Percentiles rank a stretch among this genome's conserved stretches.
Conservation (phyloP, 306 rosid species). For the Sicyos edulis region DNA sequence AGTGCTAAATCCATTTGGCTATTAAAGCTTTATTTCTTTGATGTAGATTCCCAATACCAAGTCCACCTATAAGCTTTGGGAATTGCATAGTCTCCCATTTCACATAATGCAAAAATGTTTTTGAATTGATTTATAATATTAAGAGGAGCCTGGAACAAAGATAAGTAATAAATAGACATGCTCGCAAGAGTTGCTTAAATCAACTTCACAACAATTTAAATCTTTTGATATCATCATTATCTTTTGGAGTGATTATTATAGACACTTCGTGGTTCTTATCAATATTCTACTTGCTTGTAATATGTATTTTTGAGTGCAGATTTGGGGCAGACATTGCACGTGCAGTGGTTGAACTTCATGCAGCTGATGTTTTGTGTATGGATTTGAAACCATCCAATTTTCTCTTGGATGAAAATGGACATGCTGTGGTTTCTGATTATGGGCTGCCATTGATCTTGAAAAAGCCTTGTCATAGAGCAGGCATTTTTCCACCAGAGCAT, state of each 20-base stretch:
- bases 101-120: too few relatives aligned
- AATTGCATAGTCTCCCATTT: too few relatives aligned
- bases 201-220: neutral
- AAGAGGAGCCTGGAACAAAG: too few relatives aligned
- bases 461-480: constrained; percentile 91
- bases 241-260: neutral
- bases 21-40: too few relatives aligned
- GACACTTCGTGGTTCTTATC: neutral
- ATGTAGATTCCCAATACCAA: too few relatives aligned
- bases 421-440: constrained; percentile 89
- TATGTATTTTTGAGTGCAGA: constrained; percentile 39
- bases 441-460: constrained; percentile 92
- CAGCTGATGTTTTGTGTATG: constrained; percentile 97
- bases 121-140: too few relatives aligned
- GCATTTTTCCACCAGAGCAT: constrained; percentile 47
- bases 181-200: too few relatives aligned
- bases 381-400: constrained; percentile 95
- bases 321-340: constrained; percentile 96
- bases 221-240: neutral
- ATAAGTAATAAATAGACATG: too few relatives aligned
- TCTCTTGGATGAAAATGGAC: constrained; percentile 85
- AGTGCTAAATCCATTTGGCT: too few relatives aligned
- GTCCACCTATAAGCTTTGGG: too few relatives aligned
- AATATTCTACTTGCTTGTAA: constrained; percentile 10
- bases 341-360: constrained; percentile 98